A percentile compares a stretch with the other conserved stretches of the same genome.
Conservation (phyloP, 352 stramenopile genomes). For the Aphanomyces astaci region DNA sequence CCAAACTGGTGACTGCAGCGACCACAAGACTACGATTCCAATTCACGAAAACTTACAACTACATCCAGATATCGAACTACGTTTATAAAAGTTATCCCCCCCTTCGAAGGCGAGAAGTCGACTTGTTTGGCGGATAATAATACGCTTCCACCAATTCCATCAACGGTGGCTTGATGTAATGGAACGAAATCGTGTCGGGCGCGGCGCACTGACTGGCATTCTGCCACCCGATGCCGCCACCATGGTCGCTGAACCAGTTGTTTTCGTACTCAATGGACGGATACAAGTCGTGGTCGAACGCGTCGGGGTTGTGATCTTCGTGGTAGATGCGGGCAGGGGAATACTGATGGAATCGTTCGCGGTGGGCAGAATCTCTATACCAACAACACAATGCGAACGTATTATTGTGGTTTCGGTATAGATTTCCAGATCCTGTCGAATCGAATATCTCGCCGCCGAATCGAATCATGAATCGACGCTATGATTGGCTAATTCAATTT, state of each 20-base stretch:
- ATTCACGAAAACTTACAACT: background rate
- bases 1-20: no score
- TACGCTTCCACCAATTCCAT: conserved; percentile 82
- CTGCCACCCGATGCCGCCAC: conserved; percentile 63
- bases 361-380: conserved; percentile 39
- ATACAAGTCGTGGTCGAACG: conserved; percentile 65
- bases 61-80: background rate
- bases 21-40: no score
- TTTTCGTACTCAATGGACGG: conserved; percentile 75
- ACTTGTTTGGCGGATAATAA: conserved; percentile 25
- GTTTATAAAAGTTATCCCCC: background rate
- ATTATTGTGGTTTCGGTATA: no score
- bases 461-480: no score
- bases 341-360: conserved; percentile 83
- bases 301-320: conserved; percentile 53
- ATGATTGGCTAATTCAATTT: no score
- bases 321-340: conserved; percentile 63
- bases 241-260: conserved; percentile 84
- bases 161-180: conserved; percentile 66
- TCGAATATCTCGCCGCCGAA: no score
- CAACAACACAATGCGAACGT: no score
- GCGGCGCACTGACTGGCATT: conserved; percentile 69
- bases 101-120: background rate
- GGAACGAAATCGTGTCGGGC: conserved; percentile 70
- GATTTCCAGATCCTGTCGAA: no score